phyloP scores from a whole-genome alignment of 345 rosid species.

The Abelmoschus esculentus region DNA sequence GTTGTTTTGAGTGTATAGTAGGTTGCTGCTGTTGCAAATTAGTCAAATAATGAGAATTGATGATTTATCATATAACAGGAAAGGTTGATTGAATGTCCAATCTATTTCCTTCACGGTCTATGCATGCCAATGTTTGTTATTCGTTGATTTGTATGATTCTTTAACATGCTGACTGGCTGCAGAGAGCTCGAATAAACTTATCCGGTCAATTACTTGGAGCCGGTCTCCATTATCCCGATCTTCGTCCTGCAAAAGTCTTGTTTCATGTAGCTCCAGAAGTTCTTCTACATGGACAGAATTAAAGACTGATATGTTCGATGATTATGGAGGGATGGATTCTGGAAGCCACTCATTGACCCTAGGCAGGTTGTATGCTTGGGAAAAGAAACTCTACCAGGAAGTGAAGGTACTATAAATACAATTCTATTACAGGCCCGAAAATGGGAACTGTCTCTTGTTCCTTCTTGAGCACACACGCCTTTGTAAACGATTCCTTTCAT shows the following conservation, averaged over 20 bases:
- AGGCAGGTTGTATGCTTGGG: slow-evolving; percentile 39
- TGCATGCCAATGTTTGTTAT: not conserved
- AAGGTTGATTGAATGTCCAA: too few species aligned
- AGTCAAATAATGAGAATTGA: too few species aligned
- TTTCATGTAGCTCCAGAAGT: slow-evolving; percentile 22
- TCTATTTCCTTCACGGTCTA: not conserved
- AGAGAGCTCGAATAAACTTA: slow-evolving; percentile 33
- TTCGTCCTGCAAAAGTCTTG: slow-evolving; percentile 25
- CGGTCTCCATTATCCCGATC: slow-evolving; percentile 26
- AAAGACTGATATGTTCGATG: slow-evolving; percentile 23
- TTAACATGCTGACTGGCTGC: slow-evolving; percentile 13
- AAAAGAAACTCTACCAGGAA: slow-evolving; percentile 38
- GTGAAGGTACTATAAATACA: slow-evolving; percentile 29
- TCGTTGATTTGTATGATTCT: too few species aligned
- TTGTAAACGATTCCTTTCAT: not conserved
- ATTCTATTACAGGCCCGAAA: not conserved
- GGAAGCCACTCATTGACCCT: slow-evolving; percentile 35
- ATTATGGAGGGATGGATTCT: slow-evolving; percentile 24
- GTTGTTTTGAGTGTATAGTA: too few species aligned
- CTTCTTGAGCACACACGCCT: not conserved
- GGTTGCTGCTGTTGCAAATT: too few species aligned
- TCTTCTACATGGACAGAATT: slow-evolving; percentile 27
- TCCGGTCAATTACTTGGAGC: slow-evolving; percentile 24
- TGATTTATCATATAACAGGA: too few species aligned
- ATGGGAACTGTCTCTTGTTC: not conserved